Evolutionary conservation across 805 yeast species (phyloP).

Genomic region (Ogataea sp.): DNA sequence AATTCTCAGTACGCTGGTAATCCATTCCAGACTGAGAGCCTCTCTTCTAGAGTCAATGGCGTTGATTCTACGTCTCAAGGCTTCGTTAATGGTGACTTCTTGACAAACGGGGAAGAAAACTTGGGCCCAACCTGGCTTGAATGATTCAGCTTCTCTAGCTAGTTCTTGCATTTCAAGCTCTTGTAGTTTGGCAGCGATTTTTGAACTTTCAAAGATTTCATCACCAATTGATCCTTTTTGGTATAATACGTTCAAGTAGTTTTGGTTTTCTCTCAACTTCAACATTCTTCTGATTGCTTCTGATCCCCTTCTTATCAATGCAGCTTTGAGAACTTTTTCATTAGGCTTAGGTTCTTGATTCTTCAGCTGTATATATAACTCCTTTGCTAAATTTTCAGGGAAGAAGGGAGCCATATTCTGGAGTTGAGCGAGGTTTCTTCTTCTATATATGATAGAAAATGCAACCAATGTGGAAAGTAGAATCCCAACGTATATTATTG

Average conservation of each 20-base stretch:
- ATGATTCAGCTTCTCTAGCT: constrained; percentile 62
- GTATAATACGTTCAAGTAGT: constrained; percentile 60
- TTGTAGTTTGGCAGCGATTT: constrained; percentile 66
- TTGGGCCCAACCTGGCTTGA: constrained; percentile 76
- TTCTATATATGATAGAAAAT: constrained; percentile 64
- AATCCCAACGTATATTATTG: constrained; percentile 66
- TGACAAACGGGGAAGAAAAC: constrained; percentile 70
- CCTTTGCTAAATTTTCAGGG: constrained; percentile 56
- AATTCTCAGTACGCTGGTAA: constrained; percentile 15
- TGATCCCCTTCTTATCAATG: constrained; percentile 55
- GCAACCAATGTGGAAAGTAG: constrained; percentile 56
- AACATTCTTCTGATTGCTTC: constrained; percentile 82
- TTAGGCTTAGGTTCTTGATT: constrained; percentile 55
- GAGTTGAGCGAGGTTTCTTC: constrained; percentile 44
- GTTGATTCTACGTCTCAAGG: constrained; percentile 65
- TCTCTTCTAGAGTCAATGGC: constrained; percentile 37
- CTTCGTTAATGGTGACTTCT: constrained; percentile 89
- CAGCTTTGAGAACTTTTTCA: constrained; percentile 43
- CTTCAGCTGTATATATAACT: constrained; percentile 53
- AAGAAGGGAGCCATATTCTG: constrained; percentile 66
- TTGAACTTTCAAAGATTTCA: constrained; percentile 73
- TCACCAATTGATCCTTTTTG: constrained; percentile 91
- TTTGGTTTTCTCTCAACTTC: constrained; percentile 72
- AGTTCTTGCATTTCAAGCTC: constrained; percentile 76
- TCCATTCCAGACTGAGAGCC: constrained; percentile 23